phyloP scores from a whole-genome alignment of 495 filamentous ascomycete genomes.

The Massariosphaeria phaeospora region DNA sequence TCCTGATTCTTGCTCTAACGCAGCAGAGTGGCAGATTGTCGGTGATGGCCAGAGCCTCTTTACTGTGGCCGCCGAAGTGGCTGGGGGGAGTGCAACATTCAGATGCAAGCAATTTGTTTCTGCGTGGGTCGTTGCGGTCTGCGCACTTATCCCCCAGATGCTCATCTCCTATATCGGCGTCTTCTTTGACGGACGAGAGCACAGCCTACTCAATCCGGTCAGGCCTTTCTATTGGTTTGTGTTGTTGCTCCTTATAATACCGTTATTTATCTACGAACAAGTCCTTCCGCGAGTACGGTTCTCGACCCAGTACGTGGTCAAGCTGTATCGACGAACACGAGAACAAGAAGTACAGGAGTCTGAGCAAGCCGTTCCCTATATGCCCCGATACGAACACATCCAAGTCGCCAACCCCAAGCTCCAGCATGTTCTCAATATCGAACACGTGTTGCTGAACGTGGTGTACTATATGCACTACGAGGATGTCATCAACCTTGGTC shows the following conservation, averaged over 20 bases:
- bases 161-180: slow-evolving; percentile 25
- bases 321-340: neutral
- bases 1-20: neutral
- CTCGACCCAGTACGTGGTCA: slow-evolving; percentile 5
- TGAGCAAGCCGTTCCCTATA: slow-evolving; percentile 7
- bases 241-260: neutral
- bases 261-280: neutral
- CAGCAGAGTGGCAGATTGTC: slow-evolving; percentile 16
- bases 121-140: neutral
- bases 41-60: slow-evolving; percentile 19
- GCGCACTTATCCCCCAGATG: slow-evolving; percentile 11
- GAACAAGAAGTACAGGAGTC: slow-evolving; percentile 2
- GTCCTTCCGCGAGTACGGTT: slow-evolving; percentile 10
- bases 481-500: slow-evolving; percentile 26
- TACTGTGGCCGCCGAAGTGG: neutral
- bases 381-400: slow-evolving; percentile 8
- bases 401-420: slow-evolving; percentile 9
- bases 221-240: slow-evolving; percentile 20
- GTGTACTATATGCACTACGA: slow-evolving; percentile 22
- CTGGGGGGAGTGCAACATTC: slow-evolving; percentile 1
- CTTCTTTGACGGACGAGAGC: slow-evolving; percentile 26
- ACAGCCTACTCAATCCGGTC: slow-evolving; percentile 27
- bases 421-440: slow-evolving; percentile 22
- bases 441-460: slow-evolving; percentile 22
- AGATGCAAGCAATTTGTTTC: slow-evolving; percentile 2